Base-by-base conservation (phyloP, 768 basidiomycete genomes). In the Termitomyces sp. region DNA sequence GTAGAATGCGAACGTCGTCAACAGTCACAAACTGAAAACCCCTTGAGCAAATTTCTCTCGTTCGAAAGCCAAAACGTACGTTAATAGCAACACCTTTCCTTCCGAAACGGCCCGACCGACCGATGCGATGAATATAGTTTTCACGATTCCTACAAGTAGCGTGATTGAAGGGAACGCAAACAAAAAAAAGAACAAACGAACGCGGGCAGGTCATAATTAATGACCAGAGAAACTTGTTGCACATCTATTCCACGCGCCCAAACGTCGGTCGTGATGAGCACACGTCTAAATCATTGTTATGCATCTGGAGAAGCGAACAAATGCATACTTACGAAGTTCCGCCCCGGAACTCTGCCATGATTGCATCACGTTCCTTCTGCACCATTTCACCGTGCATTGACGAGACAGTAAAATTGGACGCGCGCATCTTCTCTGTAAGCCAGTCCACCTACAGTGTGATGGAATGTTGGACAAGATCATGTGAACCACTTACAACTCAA, bases 71-170 rank as follows among this genome's bases (percentile, higher is more conserved):
- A 16, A 44, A 26, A 62, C 88, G 44, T 68, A 97, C 95, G 75
- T 98, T 99, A 77, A 99, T 98, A 45, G 97, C 97, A 60, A 98
- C 97, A 81, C 96, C 97, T 77, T 99, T 99, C 66, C 97, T 82
- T 65, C 97, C 97, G 77, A 98, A 98, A 58, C 97, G 94, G 69
- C 97, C 97, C 58, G 95, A 97, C 61, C 97, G 94, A 73, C 97
- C 97, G 70, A 98, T 98, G 69, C 97, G 92, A 79, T 99, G 97
- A 65, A 99, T 98, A 78, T 99, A 99, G 74, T 99, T 98, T 83
- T 98, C 96, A 81, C 92, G 92, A 72, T 94, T 94, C 63, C 88
- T 94, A 39, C 24, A 42, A 13, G 49, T 46, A 42, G 28, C 44
- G 13, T 41, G 47, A 61, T 59, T 55, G 44, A n/a, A 41, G 26